Base-by-base conservation (phyloP, 2,329 filamentous ascomycete species). In the Xylariaceae sp. region DNA sequence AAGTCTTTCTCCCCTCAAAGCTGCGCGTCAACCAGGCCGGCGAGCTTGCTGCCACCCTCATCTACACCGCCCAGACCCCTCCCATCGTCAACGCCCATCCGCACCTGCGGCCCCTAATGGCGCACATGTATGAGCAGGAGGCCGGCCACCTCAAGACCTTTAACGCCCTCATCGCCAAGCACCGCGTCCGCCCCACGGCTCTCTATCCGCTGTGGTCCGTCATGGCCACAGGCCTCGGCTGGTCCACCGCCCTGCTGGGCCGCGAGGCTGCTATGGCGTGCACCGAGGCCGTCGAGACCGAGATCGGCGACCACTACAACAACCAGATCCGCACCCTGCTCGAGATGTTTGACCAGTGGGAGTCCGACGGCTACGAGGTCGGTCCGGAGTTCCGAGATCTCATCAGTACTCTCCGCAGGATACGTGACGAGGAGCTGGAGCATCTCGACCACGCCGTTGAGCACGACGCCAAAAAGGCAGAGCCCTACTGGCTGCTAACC, bases 81-180 rank as follows among this genome's bases (percentile, higher is more conserved):
- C 82, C 86, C n/a, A 75, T 97, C 47, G 78, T 90, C 51, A 81
- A 83, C 59, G 82, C 87, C 5, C 87, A 97, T 69, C 93, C 94
- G 1, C 89, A 96, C 67, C 84, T 99, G 16, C 87, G 90, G 6
- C 88, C 90, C 0, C 75, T 97, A 31, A 96, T 99, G 90, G 83
- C 86, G 63, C 94, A 97, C 79, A 99, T 99, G 94, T 92, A 96
- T 76, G 90, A 94, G 64, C 94, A 99, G 70, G 94, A 99, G 76
- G 90, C 83, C 12, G 87, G 84, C 9, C 94, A 99, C 71, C 85
- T 97, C 62, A 72, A 75, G 4, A 94, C 86, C 34, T 99, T 97
- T 80, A 96, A 96, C 71, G 65, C 76, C 3, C 80, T 97, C 22
- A 77, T 97, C 5, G 84, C 88, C 16, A 88, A 86, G 64, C 94